Base-by-base conservation (phyloP, 371 early-diverging fungal genomes). In the Mortierella sp. region DNA sequence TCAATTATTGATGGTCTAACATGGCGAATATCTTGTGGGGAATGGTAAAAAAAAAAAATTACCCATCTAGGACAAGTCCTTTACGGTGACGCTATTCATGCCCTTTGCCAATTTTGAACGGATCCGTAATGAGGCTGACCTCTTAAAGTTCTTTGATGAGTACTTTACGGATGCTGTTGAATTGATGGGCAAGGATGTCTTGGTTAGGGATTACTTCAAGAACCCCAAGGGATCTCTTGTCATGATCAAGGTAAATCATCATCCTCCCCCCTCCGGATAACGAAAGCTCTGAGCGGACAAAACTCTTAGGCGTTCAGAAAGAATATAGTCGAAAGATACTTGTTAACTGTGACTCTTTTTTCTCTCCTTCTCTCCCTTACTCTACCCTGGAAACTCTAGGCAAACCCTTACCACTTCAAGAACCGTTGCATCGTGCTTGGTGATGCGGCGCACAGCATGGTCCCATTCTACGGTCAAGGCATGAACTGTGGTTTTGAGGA, bases 401-500 rank as follows among this genome's bases (percentile, higher is more conserved):
- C 96, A 62, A 86, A 89, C 53, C 98, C 97, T 4, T 95, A 97
- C 77, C 89, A 97, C 66, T 92, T 93, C 82, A 83, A 88, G 52
- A 87, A 91, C 61, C 87, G 86, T 11, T 90, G 86, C 1, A 85
- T 98, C 16, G 92, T 98, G 44, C 74, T 99, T 45, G 99, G 99
- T 28, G 99, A 99, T 79, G 96, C 99, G 0, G 97, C 99, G 0
- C 99, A 99, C 75, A 94, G 96, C 26, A 98, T 98, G 97, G 98
- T 99, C 0, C 99, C 99, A 7, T 99, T 99, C 74, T 98, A 94
- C 57, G 96, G 94, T 7, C 94, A 96, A 72, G 99, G 99, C 4
- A 97, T 99, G 98, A 99, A 99, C 82, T 96, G 96, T 83, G 99
- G 99, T 1, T 96, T 99, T 68, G 97, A 99, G 79, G 99, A 99